Evolutionary conservation across 192 early-diverging fungal genomes (phyloP).

Genomic region (Ambispora gerdemannii): DNA sequence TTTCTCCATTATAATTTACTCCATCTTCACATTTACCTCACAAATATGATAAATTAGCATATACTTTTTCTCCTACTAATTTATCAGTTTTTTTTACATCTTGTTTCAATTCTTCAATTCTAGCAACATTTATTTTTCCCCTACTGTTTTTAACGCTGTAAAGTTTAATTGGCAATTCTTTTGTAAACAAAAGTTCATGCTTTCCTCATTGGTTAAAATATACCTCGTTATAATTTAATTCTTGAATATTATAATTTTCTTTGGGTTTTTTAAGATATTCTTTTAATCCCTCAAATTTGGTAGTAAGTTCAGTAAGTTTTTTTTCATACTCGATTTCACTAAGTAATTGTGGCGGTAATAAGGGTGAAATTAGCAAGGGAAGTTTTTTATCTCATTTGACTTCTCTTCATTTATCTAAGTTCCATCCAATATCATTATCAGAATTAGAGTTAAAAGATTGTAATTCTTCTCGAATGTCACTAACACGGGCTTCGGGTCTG

Average conservation of each 20-base stretch:
- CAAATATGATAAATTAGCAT: constrained; percentile 15
- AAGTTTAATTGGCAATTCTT: constrained; percentile 6
- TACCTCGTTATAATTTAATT: neutral
- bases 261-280: no score
- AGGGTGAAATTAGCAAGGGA: neutral
- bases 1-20: neutral
- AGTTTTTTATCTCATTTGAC: neutral
- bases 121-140: neutral
- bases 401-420: neutral
- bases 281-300: no score
- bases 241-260: neutral
- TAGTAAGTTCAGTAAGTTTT: no score
- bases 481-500: neutral
- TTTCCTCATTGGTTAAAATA: neutral
- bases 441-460: neutral
- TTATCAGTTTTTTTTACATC: no score
- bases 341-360: neutral
- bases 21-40: neutral
- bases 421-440: neutral
- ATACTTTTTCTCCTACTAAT: neutral
- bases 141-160: neutral
- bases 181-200: no score
- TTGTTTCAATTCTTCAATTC: no score
- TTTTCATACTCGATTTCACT: neutral
- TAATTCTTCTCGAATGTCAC: neutral